Conservation (phyloP, 345 rosid species). For the Moringa oleifera region DNA sequence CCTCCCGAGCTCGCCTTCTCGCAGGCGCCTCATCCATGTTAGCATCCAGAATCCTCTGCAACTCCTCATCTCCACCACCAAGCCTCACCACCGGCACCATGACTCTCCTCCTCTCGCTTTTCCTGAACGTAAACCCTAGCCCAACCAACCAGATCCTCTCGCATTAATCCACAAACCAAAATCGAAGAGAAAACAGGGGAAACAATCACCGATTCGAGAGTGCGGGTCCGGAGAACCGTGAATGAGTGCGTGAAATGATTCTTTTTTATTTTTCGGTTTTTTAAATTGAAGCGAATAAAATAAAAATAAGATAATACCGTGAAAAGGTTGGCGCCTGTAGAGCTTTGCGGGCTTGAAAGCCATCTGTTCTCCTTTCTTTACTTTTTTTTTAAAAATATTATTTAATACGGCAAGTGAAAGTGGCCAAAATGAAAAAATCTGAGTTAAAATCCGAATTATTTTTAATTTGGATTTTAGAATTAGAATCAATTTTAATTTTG, state of each 20-base stretch:
- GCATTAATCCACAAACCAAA: slow-evolving; percentile 7
- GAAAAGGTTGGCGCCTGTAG: slow-evolving; percentile 20
- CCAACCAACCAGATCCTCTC: slow-evolving; percentile 9
- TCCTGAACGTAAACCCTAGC: slow-evolving; percentile 24
- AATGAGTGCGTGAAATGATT: too few relatives aligned
- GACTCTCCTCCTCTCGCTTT: slow-evolving; percentile 20
- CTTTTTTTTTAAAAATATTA: background rate
- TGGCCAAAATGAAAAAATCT: background rate
- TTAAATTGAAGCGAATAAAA: too few relatives aligned
- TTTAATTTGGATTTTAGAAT: background rate
- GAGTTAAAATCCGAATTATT: background rate
- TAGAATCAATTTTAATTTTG: background rate
- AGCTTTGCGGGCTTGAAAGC: slow-evolving; percentile 25
- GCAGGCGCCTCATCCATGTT: slow-evolving; percentile 71
- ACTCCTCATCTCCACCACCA: slow-evolving; percentile 40
- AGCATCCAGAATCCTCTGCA: slow-evolving; percentile 50
- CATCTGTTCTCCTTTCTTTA: slow-evolving; percentile 5
- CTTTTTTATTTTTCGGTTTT: too few relatives aligned
- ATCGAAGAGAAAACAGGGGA: background rate
- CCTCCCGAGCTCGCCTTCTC: slow-evolving; percentile 72
- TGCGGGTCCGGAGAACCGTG: too few relatives aligned
- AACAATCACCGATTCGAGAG: background rate
- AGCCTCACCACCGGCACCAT: slow-evolving; percentile 40
- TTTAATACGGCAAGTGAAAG: background rate
- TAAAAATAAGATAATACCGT: slow-evolving; percentile 20